Percentiles rank a stretch among this genome's conserved stretches.
These are phyloP conservation scores for Vigna radiata DNA, from an alignment of 306 rosid genomes.

Conservation along the genomic window DNA sequence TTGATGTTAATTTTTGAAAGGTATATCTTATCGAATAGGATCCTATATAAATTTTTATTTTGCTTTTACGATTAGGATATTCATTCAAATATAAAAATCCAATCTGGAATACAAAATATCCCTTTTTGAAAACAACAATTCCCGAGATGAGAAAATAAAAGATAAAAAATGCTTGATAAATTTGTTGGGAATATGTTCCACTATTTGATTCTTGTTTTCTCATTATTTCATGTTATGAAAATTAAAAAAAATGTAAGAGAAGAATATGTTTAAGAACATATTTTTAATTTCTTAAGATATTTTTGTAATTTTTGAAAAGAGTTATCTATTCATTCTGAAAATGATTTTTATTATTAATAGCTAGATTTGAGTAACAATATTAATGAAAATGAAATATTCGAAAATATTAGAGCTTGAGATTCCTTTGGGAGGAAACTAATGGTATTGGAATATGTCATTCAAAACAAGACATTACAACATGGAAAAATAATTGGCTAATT, in stretches of 20 bases:
- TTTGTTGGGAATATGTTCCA: not conserved
- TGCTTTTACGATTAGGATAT: too few relatives aligned
- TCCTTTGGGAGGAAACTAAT: not conserved
- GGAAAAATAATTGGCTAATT: not conserved
- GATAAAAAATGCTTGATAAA: not conserved
- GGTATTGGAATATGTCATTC: slow-evolving; percentile 8
- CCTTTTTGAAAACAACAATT: not conserved
- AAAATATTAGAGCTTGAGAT: not conserved
- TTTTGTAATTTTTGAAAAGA: not conserved
- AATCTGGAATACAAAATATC: too few relatives aligned
- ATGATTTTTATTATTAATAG: not conserved
- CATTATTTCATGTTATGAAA: not conserved
- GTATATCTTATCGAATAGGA: too few relatives aligned
- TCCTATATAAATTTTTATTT: too few relatives aligned
- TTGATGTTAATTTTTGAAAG: not conserved
- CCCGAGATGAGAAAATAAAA: not conserved
- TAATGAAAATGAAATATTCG: not conserved
- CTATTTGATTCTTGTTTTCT: not conserved
- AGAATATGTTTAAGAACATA: not conserved
- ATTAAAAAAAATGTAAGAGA: not conserved
- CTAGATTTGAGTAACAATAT: not conserved
- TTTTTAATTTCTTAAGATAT: not conserved
- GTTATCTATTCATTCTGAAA: not conserved
- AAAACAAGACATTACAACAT: not conserved
- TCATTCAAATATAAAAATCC: too few relatives aligned